Conservation (phyloP, 2,329 filamentous ascomycete species). For the Beauveria scarabaeidicola region DNA sequence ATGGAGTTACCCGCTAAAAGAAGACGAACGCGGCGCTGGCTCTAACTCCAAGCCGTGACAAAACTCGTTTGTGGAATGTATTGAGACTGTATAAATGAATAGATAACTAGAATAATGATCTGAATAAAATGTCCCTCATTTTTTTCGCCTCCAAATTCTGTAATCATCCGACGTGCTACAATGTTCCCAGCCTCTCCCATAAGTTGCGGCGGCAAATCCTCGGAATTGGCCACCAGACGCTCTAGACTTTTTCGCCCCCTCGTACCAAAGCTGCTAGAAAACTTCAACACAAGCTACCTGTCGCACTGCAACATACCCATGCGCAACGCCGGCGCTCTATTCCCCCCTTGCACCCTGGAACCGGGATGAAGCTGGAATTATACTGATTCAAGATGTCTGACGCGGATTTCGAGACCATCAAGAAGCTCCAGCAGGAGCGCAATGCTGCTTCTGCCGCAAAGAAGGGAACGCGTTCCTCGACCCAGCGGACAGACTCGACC, state of each 20-base stretch:
- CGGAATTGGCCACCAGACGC: not conserved
- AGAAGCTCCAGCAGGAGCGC: conserved; percentile 85
- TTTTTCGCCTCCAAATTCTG: not conserved
- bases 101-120: too few relatives aligned
- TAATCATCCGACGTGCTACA: not conserved
- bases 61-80: not conserved
- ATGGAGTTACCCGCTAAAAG: conserved; percentile 14
- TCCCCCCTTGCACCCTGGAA: conserved; percentile 30
- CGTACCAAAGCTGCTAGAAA: conserved; percentile 14
- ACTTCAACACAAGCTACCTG: conserved; percentile 21
- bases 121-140: not conserved
- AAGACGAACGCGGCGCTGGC: conserved; percentile 3
- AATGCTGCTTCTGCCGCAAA: conserved; percentile 71
- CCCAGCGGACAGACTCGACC: conserved; percentile 77
- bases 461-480: conserved; percentile 69
- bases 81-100: not conserved
- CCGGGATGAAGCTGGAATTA: conserved; percentile 32
- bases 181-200: not conserved
- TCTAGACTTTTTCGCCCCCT: conserved; percentile 25
- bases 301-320: conserved; percentile 25
- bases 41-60: not conserved
- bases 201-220: conserved; percentile 4
- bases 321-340: conserved; percentile 27
- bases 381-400: conserved; percentile 51
- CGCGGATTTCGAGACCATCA: conserved; percentile 81